phyloP scores from a whole-genome alignment of 495 filamentous ascomycete genomes.

The Annulohypoxylon maeteangense region DNA sequence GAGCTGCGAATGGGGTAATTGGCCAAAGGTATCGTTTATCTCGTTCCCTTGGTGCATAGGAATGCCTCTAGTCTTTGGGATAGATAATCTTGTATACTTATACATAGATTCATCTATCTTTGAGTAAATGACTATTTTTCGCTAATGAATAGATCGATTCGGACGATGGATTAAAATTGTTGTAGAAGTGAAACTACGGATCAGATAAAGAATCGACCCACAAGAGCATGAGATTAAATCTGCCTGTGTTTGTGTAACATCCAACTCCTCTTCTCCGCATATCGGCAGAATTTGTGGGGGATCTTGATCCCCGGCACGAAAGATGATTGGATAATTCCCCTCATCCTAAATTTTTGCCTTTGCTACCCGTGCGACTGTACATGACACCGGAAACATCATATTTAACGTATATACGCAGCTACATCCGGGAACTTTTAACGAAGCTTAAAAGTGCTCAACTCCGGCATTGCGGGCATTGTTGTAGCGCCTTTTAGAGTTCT shows the following conservation, averaged over 20 bases:
- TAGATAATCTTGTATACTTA: background rate
- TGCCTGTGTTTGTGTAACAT: background rate
- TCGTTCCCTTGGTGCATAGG: background rate
- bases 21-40: background rate
- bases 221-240: background rate
- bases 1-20: background rate
- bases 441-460: background rate
- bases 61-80: background rate
- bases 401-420: constrained; percentile 1
- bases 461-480: constrained; percentile 23
- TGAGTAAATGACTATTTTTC: no score
- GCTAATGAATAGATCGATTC: no score
- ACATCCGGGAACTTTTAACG: constrained; percentile 26
- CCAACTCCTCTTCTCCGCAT: constrained; percentile 37
- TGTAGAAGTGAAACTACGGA: background rate
- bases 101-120: no score
- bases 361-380: constrained; percentile 29
- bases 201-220: background rate
- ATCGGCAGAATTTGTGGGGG: constrained; percentile 44
- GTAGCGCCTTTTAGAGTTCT: constrained; percentile 2
- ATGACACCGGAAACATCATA: constrained; percentile 22
- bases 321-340: constrained; percentile 40
- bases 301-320: constrained; percentile 3
- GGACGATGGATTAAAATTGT: no score
- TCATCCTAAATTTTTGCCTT: constrained; percentile 38